These are phyloP conservation scores for Epipyxis sp. DNA, from an alignment of 108 stramenopile species.

Conservation along the genomic window DNA sequence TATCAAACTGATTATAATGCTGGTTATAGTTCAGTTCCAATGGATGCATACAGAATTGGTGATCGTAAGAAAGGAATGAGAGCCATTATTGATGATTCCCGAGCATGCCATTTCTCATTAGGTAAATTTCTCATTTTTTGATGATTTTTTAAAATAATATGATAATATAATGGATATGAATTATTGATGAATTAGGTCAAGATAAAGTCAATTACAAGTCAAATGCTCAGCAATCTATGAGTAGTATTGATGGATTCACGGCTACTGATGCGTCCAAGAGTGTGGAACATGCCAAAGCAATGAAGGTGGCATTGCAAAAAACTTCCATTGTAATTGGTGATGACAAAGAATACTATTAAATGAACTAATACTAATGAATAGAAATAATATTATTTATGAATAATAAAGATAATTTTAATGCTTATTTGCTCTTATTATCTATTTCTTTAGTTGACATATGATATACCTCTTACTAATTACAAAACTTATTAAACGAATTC, in stretches of 20 bases:
- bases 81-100: constrained; percentile 19
- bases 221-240: constrained; percentile 6
- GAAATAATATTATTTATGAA: too few relatives aligned
- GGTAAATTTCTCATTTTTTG: too few relatives aligned
- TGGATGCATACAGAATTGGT: neutral
- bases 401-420: too few relatives aligned
- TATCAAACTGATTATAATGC: constrained; percentile 11
- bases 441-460: too few relatives aligned
- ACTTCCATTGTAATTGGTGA: constrained; percentile 27
- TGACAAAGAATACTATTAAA: constrained; percentile 23
- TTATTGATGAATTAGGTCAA: too few relatives aligned
- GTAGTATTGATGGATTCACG: neutral
- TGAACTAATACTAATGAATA: neutral
- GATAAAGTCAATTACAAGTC: neutral
- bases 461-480: too few relatives aligned
- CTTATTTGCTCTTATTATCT: too few relatives aligned
- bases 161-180: too few relatives aligned
- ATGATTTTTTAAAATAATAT: too few relatives aligned
- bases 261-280: neutral
- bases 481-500: too few relatives aligned
- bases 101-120: constrained; percentile 26
- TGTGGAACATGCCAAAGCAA: constrained; percentile 8
- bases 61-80: neutral
- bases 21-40: neutral
- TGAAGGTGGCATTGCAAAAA: constrained; percentile 16